Evolutionary conservation across 306 rosid species (phyloP).

Genomic region (Quercus cerris): DNA sequence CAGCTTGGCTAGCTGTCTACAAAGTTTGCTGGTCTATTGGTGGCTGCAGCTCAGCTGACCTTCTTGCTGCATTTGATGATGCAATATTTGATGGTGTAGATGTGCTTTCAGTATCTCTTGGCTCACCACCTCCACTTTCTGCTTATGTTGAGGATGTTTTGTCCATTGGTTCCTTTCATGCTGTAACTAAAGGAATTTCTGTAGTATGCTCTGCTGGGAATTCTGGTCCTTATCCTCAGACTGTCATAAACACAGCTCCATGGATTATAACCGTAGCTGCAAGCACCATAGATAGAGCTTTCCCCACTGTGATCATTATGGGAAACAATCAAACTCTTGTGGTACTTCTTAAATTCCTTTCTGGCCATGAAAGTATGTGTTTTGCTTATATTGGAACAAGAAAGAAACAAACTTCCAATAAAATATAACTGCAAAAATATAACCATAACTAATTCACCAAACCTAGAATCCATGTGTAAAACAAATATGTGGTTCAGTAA

Average conservation of each 20-base stretch:
- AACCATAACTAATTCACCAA: not conserved
- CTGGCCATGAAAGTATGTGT: not conserved
- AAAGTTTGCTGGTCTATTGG: slow-evolving; percentile 62
- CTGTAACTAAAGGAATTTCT: slow-evolving; percentile 49
- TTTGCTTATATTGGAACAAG: not conserved
- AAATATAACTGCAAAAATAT: not conserved
- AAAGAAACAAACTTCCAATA: not conserved
- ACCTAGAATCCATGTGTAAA: not conserved
- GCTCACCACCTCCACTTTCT: slow-evolving; percentile 51
- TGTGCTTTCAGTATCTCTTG: slow-evolving; percentile 52
- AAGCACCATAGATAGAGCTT: slow-evolving; percentile 55
- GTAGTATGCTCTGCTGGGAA: slow-evolving; percentile 63
- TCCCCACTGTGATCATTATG: slow-evolving; percentile 37
- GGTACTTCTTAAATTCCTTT: slow-evolving; percentile 36
- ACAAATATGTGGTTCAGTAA: not conserved
- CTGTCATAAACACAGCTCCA: slow-evolving; percentile 57
- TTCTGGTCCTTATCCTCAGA: slow-evolving; percentile 59
- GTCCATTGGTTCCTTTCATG: slow-evolving; percentile 61
- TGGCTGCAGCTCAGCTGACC: slow-evolving; percentile 51
- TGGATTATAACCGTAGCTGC: slow-evolving; percentile 65
- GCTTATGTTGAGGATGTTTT: slow-evolving; percentile 49
- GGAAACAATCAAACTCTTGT: slow-evolving; percentile 61
- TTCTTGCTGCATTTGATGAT: slow-evolving; percentile 70
- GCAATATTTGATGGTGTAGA: slow-evolving; percentile 59
- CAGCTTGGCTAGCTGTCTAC: slow-evolving; percentile 52